Evolutionary conservation across 345 rosid genomes (phyloP).

Genomic region (Isatis tinctoria): DNA sequence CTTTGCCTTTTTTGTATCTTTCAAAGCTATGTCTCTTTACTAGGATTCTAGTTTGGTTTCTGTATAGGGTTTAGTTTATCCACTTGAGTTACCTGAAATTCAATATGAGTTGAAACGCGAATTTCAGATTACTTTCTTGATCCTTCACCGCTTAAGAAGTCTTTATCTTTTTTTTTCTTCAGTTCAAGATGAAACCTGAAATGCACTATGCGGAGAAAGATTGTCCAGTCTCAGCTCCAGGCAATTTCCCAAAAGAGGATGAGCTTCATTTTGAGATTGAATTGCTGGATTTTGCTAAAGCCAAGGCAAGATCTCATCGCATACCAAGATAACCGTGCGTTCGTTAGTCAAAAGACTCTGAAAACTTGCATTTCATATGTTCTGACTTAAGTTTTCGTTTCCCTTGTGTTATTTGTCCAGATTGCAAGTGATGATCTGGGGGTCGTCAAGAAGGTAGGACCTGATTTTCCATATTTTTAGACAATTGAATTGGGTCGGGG

Average conservation of each 20-base stretch:
- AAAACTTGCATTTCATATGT: neutral
- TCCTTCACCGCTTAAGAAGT: neutral
- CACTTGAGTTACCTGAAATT: neutral
- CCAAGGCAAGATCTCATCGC: constrained; percentile 56
- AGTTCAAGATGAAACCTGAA: constrained; percentile 96
- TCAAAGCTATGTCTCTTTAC: neutral
- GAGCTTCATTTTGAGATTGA: constrained; percentile 99
- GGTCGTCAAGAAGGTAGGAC: constrained; percentile 77
- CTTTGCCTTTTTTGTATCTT: neutral
- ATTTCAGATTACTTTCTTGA: neutral
- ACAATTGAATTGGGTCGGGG: neutral
- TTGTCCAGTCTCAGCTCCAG: constrained; percentile 73
- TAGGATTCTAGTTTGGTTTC: neutral
- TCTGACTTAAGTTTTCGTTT: neutral
- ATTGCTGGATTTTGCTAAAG: constrained; percentile 72
- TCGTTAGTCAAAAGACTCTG: constrained; percentile 1
- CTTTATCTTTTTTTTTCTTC: constrained; percentile 19
- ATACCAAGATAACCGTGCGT: neutral
- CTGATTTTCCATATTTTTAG: neutral
- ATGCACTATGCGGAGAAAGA: constrained; percentile 90
- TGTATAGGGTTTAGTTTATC: neutral
- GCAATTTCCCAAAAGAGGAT: constrained; percentile 72
- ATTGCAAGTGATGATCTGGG: constrained; percentile 83
- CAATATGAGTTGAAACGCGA: neutral
- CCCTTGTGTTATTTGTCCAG: constrained; percentile 44